Conservation (phyloP, 352 stramenopile species). For the Globisporangium takayamanum region DNA sequence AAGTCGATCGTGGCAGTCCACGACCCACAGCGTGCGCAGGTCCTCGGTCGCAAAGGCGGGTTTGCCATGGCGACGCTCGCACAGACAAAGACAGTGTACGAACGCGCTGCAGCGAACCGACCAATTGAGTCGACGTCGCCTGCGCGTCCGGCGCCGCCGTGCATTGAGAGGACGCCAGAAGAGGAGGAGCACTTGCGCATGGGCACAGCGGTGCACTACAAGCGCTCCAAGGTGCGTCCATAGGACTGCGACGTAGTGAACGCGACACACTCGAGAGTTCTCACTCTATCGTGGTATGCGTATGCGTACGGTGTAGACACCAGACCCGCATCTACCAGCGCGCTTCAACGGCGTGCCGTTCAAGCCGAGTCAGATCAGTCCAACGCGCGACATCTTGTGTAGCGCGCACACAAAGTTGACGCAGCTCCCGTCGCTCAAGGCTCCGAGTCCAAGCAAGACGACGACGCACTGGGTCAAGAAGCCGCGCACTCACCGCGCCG, state of each 20-base stretch:
- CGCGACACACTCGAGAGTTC: conserved; percentile 1
- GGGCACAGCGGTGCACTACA: conserved; percentile 12
- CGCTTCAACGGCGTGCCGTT: conserved; percentile 63
- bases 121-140: neutral
- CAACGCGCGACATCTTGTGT: conserved; percentile 46
- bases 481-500: neutral
- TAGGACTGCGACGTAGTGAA: neutral
- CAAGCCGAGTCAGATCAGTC: conserved; percentile 42
- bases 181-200: conserved; percentile 10
- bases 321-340: conserved; percentile 49
- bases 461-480: neutral
- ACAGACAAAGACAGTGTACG: conserved; percentile 20
- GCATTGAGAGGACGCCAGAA: conserved; percentile 1
- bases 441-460: conserved; percentile 3
- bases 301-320: conserved; percentile 17
- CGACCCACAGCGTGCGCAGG: conserved; percentile 24
- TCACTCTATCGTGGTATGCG: neutral
- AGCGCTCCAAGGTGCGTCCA: conserved; percentile 3
- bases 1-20: conserved; percentile 53
- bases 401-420: conserved; percentile 39
- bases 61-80: conserved; percentile 16
- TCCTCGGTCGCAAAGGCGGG: conserved; percentile 18
- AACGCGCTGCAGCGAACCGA: neutral
- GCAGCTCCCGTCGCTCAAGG: conserved; percentile 39
- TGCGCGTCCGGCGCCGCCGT: neutral